Evolutionary conservation across 352 stramenopile genomes (phyloP).

Genomic region (Phytophthora fragariae): DNA sequence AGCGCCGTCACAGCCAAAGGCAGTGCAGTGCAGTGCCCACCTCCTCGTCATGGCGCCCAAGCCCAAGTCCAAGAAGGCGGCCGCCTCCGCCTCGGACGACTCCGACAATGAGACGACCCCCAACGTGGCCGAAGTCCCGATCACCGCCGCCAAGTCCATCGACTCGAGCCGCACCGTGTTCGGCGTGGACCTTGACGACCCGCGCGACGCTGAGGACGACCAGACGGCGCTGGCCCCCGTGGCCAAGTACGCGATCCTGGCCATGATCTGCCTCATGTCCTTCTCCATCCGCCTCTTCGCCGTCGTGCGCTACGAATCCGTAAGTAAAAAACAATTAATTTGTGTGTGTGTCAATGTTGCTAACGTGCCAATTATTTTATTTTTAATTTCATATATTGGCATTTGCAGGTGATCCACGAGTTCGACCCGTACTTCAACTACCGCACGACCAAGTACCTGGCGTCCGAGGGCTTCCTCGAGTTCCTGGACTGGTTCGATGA

Average conservation of each 20-base stretch:
- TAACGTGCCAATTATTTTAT: neutral
- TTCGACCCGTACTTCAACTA: slow-evolving; percentile 99
- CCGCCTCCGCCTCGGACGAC: slow-evolving; percentile 20
- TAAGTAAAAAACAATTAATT: slow-evolving; percentile 33
- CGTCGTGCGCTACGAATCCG: slow-evolving; percentile 93
- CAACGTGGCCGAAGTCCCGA: slow-evolving; percentile 18
- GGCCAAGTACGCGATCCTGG: slow-evolving; percentile 91
- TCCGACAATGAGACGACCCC: slow-evolving; percentile 30
- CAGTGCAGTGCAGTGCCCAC: slow-evolving; percentile 1
- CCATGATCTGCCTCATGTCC: slow-evolving; percentile 93
- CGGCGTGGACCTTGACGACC: slow-evolving; percentile 66
- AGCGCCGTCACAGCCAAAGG: slow-evolving; percentile 17
- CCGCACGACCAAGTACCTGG: slow-evolving; percentile 97
- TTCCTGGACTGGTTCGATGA: slow-evolving; percentile 99
- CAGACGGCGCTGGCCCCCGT: slow-evolving; percentile 75
- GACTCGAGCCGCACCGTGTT: slow-evolving; percentile 51
- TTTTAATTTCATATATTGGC: neutral
- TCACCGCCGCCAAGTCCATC: slow-evolving; percentile 16
- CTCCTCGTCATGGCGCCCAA: slow-evolving; percentile 58
- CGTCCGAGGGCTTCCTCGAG: slow-evolving; percentile 94
- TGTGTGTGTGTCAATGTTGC: neutral
- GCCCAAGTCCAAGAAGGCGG: slow-evolving; percentile 67
- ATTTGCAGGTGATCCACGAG: slow-evolving; percentile 86
- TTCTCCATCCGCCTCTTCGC: slow-evolving; percentile 95
- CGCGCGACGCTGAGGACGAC: slow-evolving; percentile 76